Conservation (phyloP, 441 rosid genomes). For the Lepidium campestre region DNA sequence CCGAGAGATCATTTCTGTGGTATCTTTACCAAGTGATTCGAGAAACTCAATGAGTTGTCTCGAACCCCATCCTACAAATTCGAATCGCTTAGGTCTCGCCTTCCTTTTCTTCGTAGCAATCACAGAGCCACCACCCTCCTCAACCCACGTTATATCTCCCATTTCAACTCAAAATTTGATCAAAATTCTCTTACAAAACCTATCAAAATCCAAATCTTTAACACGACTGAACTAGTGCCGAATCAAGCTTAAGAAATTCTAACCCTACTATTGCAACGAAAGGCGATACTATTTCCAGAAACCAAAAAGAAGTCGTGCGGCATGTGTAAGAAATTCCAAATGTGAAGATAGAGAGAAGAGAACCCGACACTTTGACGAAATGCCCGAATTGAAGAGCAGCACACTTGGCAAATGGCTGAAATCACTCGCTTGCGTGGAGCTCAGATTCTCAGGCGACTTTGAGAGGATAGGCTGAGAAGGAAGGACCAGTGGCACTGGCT, state of each 20-base stretch:
- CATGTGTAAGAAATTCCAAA: not conserved
- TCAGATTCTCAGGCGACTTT: conserved; percentile 5
- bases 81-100: conserved; percentile 37
- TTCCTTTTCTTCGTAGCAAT: conserved; percentile 38
- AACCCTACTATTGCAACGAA: not conserved
- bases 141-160: conserved; percentile 39
- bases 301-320: not conserved
- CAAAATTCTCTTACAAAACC: not conserved
- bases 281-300: not conserved
- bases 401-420: not conserved
- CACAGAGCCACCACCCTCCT: conserved; percentile 30
- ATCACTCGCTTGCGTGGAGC: not conserved
- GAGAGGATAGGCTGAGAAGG: not conserved
- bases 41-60: conserved; percentile 52
- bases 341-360: not conserved
- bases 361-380: not conserved
- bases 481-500: conserved; percentile 9
- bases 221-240: not conserved
- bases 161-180: not conserved
- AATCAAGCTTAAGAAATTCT: conserved; percentile 1
- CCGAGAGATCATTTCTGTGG: conserved; percentile 32
- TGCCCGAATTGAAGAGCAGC: not conserved
- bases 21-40: conserved; percentile 39
- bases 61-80: conserved; percentile 59
- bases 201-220: not conserved